Base-by-base conservation (phyloP, 805 yeast genomes). In the Teunomyces funiuensis region DNA sequence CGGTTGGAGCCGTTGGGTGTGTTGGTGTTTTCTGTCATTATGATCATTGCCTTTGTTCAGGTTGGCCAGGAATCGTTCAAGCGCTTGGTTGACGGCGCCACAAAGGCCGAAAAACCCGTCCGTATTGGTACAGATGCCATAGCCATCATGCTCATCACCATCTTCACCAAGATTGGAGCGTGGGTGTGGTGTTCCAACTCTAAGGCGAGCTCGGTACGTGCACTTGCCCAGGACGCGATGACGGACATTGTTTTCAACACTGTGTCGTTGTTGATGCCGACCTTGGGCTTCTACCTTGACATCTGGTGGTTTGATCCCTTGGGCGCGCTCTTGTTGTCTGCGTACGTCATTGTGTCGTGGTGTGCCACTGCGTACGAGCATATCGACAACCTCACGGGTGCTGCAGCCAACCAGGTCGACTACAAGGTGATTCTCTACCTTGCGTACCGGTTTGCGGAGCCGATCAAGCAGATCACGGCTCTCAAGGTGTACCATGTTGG, bases 1-100 rank as follows among this genome's bases (percentile, higher is more conserved):
- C 73, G 89, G 46, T 65, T 85, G 28, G 93, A 85, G 55, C 95
- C 95, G 0, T 71, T 85, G 42, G 93, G 95, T 0, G 84, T 85
- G 13, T 68, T 86, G 43, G 79, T 85, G 2, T 85, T 85, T 54
- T 82, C 88, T 1, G 71, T 85, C 28, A 69, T 86, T 28, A 85
- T 85, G 47, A 80, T 85, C 18, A 65, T 83, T 16, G 82, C 90
- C 3, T 85, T 85, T 46, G 53, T 82, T 36, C 89, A 85, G 55
- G 88, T 85, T 43, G 85, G 83, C 2, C 76, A 79, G 41, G 86
- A 82, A 54, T 74, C 91, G 1, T 51, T 76, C 19, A 69, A 73
- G 42, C 63, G 73, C 42, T 57, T 86, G 25, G 45, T 78, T n/a
- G 46, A 65, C 28, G 51, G 52, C 18, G 40, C 49, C 3, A 49